Base-by-base conservation (phyloP, 768 basidiomycete genomes). In the Lanmaoa pseudosensibilis region DNA sequence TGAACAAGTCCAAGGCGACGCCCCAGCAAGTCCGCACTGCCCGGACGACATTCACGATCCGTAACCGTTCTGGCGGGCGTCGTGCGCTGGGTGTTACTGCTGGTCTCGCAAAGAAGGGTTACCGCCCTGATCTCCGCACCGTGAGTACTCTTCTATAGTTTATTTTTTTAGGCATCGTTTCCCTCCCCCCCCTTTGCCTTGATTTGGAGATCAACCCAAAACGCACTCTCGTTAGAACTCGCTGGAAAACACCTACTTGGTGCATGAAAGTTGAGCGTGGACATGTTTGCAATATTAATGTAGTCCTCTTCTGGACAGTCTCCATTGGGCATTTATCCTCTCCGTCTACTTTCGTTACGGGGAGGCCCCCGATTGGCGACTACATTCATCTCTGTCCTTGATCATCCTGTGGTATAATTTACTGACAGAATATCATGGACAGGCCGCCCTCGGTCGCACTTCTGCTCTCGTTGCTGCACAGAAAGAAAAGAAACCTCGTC, bases 191-290 rank as follows among this genome's bases (percentile, higher is more conserved):
- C 7, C 37, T 48, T 23, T 23, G 10, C 11, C n/a, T 52, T 36
- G 37, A 10, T 30, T 48, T 23, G 60, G 54, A 46, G 36, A 46
- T n/a, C 41, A 36, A 48, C 41, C 32, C 39, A 61, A 27, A 67
- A 78, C 75, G 89, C 90, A 92, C 77, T 86, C 85, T 83, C 86
- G 86, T 86, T 93, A 93, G 90, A 93, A 90, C 90, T 90, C 87
- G 80, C 89, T 83, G 87, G 87, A 90, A 68, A 72, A 64, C 73
- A 73, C 80, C 76, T 45, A 66, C 68, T 73, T 74, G 78, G 79
- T 75, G 74, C 72, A 86, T 86, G 88, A 92, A 87, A 80, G 89
- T 76, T 81, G 89, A 88, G 90, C 83, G 90, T 93, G 89, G 90
- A 93, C 86, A 90, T 76, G 89, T 88, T 82, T 93, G 90, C 90